Percentiles rank a stretch among this genome's conserved stretches.
Conservation (phyloP, 345 rosid species). For the Boechera retrofracta region DNA sequence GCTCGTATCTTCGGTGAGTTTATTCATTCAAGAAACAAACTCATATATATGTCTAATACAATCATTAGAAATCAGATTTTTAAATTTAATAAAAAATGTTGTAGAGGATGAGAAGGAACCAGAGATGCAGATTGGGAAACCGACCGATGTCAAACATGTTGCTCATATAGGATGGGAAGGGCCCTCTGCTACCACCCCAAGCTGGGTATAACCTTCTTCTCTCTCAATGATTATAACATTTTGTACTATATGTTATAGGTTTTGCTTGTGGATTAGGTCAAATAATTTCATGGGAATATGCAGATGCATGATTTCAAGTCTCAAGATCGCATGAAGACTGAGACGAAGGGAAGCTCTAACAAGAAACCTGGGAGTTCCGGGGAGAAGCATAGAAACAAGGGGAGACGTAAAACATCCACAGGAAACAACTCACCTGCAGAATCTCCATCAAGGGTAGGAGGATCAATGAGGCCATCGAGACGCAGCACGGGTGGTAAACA, state of each 20-base stretch:
- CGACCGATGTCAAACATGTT: conserved; percentile 96
- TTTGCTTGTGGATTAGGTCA: conserved; percentile 55
- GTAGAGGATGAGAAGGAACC: conserved; percentile 79
- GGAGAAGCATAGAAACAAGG: conserved; percentile 39
- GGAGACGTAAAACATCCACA: conserved; percentile 43
- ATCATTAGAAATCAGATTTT: background rate
- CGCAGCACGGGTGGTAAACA: conserved; percentile 41
- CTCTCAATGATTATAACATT: background rate
- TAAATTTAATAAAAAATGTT: conserved; percentile 16
- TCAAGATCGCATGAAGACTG: conserved; percentile 14
- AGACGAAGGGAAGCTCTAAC: conserved; percentile 30
- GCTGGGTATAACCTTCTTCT: conserved; percentile 56
- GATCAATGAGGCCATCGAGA: conserved; percentile 43
- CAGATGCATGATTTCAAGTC: conserved; percentile 75
- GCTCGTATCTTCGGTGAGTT: conserved; percentile 77
- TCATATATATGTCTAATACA: background rate
- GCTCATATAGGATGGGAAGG: conserved; percentile 97
- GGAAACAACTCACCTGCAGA: conserved; percentile 41
- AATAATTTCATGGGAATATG: conserved; percentile 16
- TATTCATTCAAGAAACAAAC: background rate
- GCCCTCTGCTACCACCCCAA: conserved; percentile 60
- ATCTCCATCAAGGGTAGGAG: conserved; percentile 42
- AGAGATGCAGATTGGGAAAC: conserved; percentile 82
- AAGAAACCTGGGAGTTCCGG: conserved; percentile 36
- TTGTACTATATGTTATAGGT: background rate